Conservation (phyloP, 202 grass and related monocot species). For the Musa balbisiana region DNA sequence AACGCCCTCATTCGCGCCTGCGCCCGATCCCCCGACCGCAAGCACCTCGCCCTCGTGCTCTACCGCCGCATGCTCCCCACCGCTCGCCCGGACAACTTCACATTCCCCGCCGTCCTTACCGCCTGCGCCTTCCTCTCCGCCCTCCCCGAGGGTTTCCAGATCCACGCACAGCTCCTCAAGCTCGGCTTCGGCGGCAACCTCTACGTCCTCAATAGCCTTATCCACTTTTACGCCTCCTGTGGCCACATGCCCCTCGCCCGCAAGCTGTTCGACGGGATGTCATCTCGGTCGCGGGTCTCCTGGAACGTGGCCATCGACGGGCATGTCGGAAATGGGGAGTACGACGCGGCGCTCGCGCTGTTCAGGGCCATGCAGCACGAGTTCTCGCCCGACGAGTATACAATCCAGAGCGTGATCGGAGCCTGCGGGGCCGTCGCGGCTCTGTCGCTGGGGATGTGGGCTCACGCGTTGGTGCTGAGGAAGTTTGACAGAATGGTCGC, state of each 20-base stretch:
- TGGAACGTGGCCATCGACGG: conserved; percentile 81
- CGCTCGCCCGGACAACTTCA: conserved; percentile 29
- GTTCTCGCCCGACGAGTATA: conserved; percentile 62
- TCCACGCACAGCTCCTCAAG: conserved; percentile 70
- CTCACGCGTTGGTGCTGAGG: conserved; percentile 53
- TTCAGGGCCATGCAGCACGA: conserved; percentile 56
- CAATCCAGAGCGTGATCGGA: conserved; percentile 66
- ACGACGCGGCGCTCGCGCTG: conserved; percentile 44
- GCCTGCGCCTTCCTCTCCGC: conserved; percentile 54
- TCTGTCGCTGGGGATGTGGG: conserved; percentile 65
- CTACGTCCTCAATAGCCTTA: conserved; percentile 67
- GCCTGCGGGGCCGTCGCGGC: conserved; percentile 48
- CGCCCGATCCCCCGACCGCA: conserved; percentile 40
- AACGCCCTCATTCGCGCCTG: conserved; percentile 48
- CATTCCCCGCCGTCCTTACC: conserved; percentile 58
- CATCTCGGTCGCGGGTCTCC: conserved; percentile 45
- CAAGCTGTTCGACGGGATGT: conserved; percentile 53
- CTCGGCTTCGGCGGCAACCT: conserved; percentile 32
- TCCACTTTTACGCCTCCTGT: conserved; percentile 86
- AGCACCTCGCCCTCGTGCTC: conserved; percentile 32
- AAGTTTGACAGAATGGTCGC: conserved; percentile 21
- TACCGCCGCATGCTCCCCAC: conserved; percentile 51
- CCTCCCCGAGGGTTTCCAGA: conserved; percentile 55
- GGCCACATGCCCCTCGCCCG: conserved; percentile 29
- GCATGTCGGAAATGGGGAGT: conserved; percentile 52